These are phyloP conservation scores for Beauveria rudraprayagi DNA, from an alignment of 2,329 filamentous ascomycete genomes.

Conservation along the genomic window DNA sequence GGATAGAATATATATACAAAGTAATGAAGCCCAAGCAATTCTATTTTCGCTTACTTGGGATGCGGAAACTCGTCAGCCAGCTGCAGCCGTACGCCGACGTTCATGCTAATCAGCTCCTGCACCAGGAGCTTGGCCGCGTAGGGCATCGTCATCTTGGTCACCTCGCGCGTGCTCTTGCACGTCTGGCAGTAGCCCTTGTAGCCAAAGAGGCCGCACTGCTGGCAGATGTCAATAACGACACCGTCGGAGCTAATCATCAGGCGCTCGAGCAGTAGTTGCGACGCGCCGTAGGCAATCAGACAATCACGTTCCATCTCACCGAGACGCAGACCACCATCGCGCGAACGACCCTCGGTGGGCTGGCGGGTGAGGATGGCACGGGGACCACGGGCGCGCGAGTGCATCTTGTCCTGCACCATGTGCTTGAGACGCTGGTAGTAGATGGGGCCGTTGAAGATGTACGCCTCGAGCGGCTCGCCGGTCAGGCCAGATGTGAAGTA, in stretches of 20 bases:
- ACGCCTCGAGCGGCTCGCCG: constrained; percentile 85
- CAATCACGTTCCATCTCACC: constrained; percentile 99
- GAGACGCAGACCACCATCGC: constrained; percentile 83
- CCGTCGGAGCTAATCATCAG: constrained; percentile 93
- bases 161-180: constrained; percentile 74
- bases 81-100: constrained; percentile 87
- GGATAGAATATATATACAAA: constrained; percentile 9
- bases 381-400: constrained; percentile 84
- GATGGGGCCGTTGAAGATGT: constrained; percentile 97
- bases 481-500: constrained; percentile 94
- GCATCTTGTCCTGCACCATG: constrained; percentile 99
- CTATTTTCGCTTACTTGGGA: constrained; percentile 28
- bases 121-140: constrained; percentile 95
- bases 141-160: constrained; percentile 91
- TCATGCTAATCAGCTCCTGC: constrained; percentile 97
- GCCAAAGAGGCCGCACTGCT: constrained; percentile 88
- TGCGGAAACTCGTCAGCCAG: constrained; percentile 89
- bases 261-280: constrained; percentile 82
- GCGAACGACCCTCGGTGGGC: constrained; percentile 88
- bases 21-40: not conserved
- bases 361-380: constrained; percentile 88
- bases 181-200: constrained; percentile 93
- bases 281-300: constrained; percentile 92
- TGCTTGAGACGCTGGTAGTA: constrained; percentile 99
- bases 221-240: constrained; percentile 87